Base-by-base conservation (phyloP, 2,329 filamentous ascomycete genomes). In the Talaromyces sp. region DNA sequence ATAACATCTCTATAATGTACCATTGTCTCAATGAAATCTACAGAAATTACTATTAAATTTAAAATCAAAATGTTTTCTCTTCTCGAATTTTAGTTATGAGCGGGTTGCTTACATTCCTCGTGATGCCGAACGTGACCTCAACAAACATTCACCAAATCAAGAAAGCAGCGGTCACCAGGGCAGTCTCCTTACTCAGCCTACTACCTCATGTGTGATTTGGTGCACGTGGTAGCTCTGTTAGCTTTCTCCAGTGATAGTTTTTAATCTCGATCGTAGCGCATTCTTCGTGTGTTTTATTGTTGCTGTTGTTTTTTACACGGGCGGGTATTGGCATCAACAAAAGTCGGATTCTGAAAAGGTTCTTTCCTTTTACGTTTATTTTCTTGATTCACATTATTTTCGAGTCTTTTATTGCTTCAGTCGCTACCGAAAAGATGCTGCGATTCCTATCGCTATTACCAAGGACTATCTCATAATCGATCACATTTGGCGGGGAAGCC, bases 391-490 rank as follows among this genome's bases (percentile, higher is more conserved):
- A 7, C 17, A 6, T n/a, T 38, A 17, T 7, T n/a, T 38, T 32
- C 9, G 9, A 29, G 11, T 12, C 12, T 12, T n/a, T 38, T 38
- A 17, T 21, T 43, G 73, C 73, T 70, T 64, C 71, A 38, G 64
- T 65, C 57, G 53, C 66, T 35, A 52, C 48, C 48, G 48, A 21
- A 10, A 29, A 46, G 11, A 46, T 46, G 19, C 9, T 11, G 43
- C 43, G 3, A 14, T 21, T 46, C 14, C n/a, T 46, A 46, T 43
- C 41, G 6, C n/a, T 43, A 2, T 19, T 43, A 21, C 6, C 9
- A n/a, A 21, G 41, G 6, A 7, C 17, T 21, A 24, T 46, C 43
- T 46, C 11, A 46, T 46, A 24, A 46, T 46, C 17, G 35, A 24
- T 24, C 52, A 21, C 50, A 31, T 19, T 17, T 26, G 24, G 24